These are phyloP conservation scores for Penicillium brasilianum DNA, from an alignment of 2,329 filamentous ascomycete genomes.

Conservation along the genomic window DNA sequence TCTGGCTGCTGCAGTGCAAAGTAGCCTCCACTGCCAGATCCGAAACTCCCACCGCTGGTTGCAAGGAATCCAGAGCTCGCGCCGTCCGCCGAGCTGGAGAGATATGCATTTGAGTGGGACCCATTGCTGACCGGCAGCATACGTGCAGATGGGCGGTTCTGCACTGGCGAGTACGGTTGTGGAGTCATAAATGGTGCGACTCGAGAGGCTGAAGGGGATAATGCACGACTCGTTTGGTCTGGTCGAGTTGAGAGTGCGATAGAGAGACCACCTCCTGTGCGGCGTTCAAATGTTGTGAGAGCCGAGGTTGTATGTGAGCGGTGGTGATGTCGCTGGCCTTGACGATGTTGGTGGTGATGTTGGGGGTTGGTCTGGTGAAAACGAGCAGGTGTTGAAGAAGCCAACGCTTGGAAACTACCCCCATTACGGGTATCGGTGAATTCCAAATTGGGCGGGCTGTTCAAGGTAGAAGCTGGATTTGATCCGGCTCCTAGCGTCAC, in stretches of 20 bases:
- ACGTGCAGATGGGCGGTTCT: constrained; percentile 14
- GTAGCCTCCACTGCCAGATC: constrained; percentile 25
- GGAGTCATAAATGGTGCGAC: constrained; percentile 26
- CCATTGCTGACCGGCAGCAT: constrained; percentile 10
- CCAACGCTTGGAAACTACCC: constrained; percentile 13
- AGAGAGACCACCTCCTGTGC: constrained; percentile 20
- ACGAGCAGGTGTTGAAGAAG: constrained; percentile 13
- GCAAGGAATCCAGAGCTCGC: constrained; percentile 7
- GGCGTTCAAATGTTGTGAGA: constrained; percentile 24
- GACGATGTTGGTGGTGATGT: constrained; percentile 6
- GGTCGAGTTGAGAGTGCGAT: constrained; percentile 26
- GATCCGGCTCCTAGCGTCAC: constrained; percentile 25
- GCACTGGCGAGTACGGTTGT: constrained; percentile 23
- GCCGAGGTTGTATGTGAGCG: constrained; percentile 43
- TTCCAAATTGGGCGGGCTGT: constrained; percentile 17
- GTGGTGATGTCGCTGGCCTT: constrained; percentile 34
- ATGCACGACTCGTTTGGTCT: constrained; percentile 15
- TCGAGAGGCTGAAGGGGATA: constrained; percentile 19
- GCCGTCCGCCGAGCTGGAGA: constrained; percentile 21
- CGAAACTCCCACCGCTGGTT: constrained; percentile 10
- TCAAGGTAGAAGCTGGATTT: constrained; percentile 11
- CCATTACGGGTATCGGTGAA: constrained; percentile 8
- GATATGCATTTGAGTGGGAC: constrained; percentile 15
- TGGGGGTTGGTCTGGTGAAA: constrained; percentile 1
- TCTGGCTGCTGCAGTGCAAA: constrained; percentile 27